Conservation (phyloP, 2,329 filamentous ascomycete species). For the Fusarium staphyleae region DNA sequence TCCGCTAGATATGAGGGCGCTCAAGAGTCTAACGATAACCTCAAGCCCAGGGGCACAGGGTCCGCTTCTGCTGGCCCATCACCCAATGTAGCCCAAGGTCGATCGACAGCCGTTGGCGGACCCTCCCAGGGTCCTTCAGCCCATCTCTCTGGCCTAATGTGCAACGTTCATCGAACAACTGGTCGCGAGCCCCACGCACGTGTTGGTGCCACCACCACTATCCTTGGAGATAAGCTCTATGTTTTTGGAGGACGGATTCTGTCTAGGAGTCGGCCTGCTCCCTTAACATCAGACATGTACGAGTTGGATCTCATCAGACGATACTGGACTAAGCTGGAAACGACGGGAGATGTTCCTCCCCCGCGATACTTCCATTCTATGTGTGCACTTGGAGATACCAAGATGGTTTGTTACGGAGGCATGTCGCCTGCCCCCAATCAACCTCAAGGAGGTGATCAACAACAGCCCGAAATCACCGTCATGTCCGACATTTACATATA, state of each 20-base stretch:
- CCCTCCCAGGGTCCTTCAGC: slow-evolving; percentile 58
- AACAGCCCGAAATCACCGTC: slow-evolving; percentile 86
- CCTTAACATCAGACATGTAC: slow-evolving; percentile 89
- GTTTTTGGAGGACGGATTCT: slow-evolving; percentile 93
- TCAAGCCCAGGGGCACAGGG: slow-evolving; percentile 61
- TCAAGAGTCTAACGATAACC: slow-evolving; percentile 55
- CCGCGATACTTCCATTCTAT: slow-evolving; percentile 98
- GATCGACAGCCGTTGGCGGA: slow-evolving; percentile 47
- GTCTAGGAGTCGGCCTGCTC: slow-evolving; percentile 79
- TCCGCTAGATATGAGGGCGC: slow-evolving; percentile 52
- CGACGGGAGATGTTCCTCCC: slow-evolving; percentile 83
- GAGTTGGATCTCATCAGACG: slow-evolving; percentile 89
- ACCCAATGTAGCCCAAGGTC: slow-evolving; percentile 54
- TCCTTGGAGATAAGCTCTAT: slow-evolving; percentile 93
- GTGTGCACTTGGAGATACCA: slow-evolving; percentile 90
- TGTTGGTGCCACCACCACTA: slow-evolving; percentile 93
- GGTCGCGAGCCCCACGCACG: slow-evolving; percentile 89
- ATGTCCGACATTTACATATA: slow-evolving; percentile 99
- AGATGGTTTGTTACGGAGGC: slow-evolving; percentile 96
- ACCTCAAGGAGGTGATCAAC: slow-evolving; percentile 54
- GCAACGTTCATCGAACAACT: slow-evolving; percentile 82
- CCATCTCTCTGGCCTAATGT: slow-evolving; percentile 72
- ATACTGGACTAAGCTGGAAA: slow-evolving; percentile 92
- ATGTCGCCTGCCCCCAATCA: slow-evolving; percentile 82
- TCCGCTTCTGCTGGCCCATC: slow-evolving; percentile 64